These are phyloP conservation scores for Colletotrichum lindemuthianum DNA, from an alignment of 2,329 filamentous ascomycete genomes.

Conservation along the genomic window DNA sequence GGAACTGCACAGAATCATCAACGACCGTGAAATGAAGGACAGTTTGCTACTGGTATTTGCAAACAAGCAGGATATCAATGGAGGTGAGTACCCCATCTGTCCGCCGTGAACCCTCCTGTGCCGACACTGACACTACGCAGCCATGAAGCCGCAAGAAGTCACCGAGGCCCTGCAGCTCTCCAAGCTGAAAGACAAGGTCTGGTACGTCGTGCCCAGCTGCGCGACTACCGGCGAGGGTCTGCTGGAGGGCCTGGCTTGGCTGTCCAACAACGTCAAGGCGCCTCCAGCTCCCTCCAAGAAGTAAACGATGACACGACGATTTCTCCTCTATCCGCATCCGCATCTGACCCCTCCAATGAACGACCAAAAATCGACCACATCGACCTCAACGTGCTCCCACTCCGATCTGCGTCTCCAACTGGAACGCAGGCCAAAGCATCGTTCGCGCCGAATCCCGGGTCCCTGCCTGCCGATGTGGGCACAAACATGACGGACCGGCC, in stretches of 20 bases:
- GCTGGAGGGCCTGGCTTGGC: slow-evolving; percentile 83
- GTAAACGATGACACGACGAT: slow-evolving; percentile 45
- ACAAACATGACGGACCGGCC: no score
- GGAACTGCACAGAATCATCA: slow-evolving; percentile 96
- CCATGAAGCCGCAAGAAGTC: slow-evolving; percentile 82
- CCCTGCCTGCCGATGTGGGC: no score
- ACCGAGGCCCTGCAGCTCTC: slow-evolving; percentile 80
- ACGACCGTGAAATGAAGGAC: slow-evolving; percentile 97
- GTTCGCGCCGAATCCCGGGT: no score
- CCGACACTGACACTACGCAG: slow-evolving; percentile 50
- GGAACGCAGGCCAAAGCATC: no score
- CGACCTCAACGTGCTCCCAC: no score
- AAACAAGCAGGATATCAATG: slow-evolving; percentile 96
- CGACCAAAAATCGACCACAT: background rate
- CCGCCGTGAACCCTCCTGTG: no score
- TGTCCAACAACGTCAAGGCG: slow-evolving; percentile 85
- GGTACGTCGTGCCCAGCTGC: slow-evolving; percentile 86
- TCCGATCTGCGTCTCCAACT: no score
- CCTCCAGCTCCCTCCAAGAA: slow-evolving; percentile 66
- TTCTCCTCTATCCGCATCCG: slow-evolving; percentile 1
- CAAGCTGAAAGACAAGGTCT: slow-evolving; percentile 84
- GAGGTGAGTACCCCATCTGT: slow-evolving; percentile 61
- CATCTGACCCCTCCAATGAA: slow-evolving; percentile 11
- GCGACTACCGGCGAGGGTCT: slow-evolving; percentile 85
- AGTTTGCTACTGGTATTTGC: slow-evolving; percentile 94